Evolutionary conservation across 2,329 filamentous ascomycete genomes (phyloP).

Genomic region (Alternaria novae-zelandiae): DNA sequence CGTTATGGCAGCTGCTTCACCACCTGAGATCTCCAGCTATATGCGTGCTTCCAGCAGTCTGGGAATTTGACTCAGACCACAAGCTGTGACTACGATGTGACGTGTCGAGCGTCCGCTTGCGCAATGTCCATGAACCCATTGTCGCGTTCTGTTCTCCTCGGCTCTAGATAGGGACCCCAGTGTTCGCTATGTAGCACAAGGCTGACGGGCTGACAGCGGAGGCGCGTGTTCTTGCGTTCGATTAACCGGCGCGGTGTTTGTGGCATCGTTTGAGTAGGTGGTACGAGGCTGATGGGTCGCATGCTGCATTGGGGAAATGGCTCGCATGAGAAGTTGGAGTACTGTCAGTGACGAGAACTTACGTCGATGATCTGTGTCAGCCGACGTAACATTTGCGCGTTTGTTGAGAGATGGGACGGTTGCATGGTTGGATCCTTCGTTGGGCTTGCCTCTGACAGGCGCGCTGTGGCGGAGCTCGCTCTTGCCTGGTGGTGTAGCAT

Average conservation of each 20-base stretch:
- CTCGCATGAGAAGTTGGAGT: neutral
- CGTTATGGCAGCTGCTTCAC: neutral
- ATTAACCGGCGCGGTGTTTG: neutral
- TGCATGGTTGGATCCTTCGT: neutral
- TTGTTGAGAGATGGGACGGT: neutral
- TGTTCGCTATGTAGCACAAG: neutral
- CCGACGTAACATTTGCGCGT: neutral
- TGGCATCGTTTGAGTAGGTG: neutral
- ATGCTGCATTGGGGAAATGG: neutral
- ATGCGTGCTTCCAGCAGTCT: neutral
- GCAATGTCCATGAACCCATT: neutral
- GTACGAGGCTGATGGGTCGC: neutral
- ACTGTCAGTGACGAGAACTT: neutral
- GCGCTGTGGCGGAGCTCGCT: neutral
- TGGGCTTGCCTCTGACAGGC: neutral
- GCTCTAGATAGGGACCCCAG: neutral
- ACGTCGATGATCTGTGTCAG: neutral
- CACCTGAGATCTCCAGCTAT: neutral
- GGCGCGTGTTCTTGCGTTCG: neutral
- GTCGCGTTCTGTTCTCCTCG: neutral
- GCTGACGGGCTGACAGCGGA: neutral
- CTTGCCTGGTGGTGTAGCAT: neutral
- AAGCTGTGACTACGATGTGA: neutral
- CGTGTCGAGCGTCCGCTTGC: neutral
- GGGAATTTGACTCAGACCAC: neutral